Evolutionary conservation across 495 filamentous ascomycete species (phyloP), one percentile per base, ranked within the genome.

Genomic region (Lepraria neglecta): DNA sequence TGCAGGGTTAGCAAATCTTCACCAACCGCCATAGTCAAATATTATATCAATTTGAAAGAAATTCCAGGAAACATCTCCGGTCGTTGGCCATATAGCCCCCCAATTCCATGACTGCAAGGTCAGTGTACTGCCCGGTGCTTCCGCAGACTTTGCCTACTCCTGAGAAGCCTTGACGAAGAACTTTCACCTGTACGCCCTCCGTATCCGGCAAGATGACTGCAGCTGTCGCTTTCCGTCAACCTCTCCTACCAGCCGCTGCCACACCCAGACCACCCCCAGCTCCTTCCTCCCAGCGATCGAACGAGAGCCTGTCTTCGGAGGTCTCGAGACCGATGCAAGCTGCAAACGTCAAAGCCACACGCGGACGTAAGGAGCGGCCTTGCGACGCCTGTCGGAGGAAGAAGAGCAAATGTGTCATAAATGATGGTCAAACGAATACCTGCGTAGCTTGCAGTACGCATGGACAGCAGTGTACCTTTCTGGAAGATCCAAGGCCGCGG

Each of bases 321-420:
- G 35, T 38, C 35, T 19, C 68, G n/a, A 63, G 53, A 47, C 58
- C 40, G 44, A 52, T 50, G 35, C 46, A 33, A 35, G 52, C 27
- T 30, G 44, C 38, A 17, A 64, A 56, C 21, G 52, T 38, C 46
- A 64, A 64, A 44, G 58, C 45, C 47, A 50, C 62, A 40, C 61
- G 70, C 52, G 70, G 65, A 4, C 59, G 73, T 66, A 80, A 80
- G 73, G 80, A 78, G 65, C 78, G 66, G 70, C 81, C 73, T 14
- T 87, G 85, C 73, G 89, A 92, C 77, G 86, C 88, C 46, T 98
- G 94, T 75, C 79, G 90, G 60, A 82, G 84, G 73, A 79, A 91
- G 70, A 91, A 92, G 73, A 90, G 85, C 67, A 87, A 91, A 68
- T 98, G 94, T 76, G 90, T 95, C 59, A 88, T 96, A 75, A 88